These are phyloP conservation scores for Kappamyces sp. DNA, from an alignment of 192 early-diverging fungal species.

Conservation along the genomic window DNA sequence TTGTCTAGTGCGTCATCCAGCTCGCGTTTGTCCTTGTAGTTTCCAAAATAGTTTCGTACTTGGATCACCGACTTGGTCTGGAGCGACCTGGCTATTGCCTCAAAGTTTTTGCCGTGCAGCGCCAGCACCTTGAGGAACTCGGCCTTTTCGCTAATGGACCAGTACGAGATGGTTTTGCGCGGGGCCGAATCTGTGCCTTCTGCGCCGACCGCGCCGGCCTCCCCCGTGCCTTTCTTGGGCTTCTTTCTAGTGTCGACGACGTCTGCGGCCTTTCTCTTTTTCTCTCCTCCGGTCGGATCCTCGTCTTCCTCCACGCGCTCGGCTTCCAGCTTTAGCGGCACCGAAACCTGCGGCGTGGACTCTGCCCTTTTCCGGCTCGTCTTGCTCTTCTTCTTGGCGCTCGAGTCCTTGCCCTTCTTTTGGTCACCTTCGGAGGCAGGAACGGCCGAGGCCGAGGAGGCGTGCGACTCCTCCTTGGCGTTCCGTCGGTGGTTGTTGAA, in stretches of 20 bases:
- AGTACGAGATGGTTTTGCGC: conserved; percentile 62
- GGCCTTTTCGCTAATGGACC: conserved; percentile 75
- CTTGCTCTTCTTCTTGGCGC: conserved; percentile 12
- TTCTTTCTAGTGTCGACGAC: conserved; percentile 2
- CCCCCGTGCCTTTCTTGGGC: conserved; percentile 10
- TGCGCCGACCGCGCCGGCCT: conserved; percentile 1
- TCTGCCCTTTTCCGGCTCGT: conserved; percentile 3
- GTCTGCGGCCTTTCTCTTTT: conserved; percentile 6
- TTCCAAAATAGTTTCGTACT: conserved; percentile 74
- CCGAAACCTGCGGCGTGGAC: too few relatives aligned
- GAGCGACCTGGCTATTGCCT: conserved; percentile 61
- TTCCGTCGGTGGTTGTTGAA: conserved; percentile 72
- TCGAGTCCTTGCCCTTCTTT: conserved; percentile 2
- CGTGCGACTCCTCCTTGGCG: conserved; percentile 17
- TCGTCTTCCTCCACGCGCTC: conserved; percentile 6
- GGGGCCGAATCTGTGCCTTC: not conserved
- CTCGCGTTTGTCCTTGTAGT: conserved; percentile 47
- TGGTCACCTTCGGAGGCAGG: conserved; percentile 3
- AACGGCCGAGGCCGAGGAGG: not conserved
- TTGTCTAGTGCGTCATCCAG: conserved; percentile 29
- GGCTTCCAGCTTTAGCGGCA: not conserved
- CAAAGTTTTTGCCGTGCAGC: conserved; percentile 72
- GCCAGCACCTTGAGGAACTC: conserved; percentile 63
- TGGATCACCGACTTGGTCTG: conserved; percentile 76
- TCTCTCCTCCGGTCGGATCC: not conserved